A percentile compares a stretch with the other conserved stretches of the same genome.
Evolutionary conservation across 768 basidiomycete species (phyloP).

Genomic region (Fistulinella prunicolor): DNA sequence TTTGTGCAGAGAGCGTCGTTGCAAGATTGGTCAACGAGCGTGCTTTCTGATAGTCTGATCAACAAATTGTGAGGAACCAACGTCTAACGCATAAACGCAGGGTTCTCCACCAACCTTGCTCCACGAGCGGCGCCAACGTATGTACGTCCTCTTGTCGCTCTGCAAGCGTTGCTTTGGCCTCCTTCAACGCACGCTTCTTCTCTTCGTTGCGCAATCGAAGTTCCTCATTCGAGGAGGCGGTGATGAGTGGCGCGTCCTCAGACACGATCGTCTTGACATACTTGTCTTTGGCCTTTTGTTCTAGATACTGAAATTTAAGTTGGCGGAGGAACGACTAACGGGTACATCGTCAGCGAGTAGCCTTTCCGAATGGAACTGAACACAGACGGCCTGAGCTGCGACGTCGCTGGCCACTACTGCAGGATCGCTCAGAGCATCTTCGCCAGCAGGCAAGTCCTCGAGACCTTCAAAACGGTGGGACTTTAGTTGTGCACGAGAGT

Average conservation of each 20-base stretch:
- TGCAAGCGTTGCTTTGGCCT: constrained; percentile 57
- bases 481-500: constrained; percentile 21
- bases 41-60: constrained; percentile 57
- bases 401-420: constrained; percentile 57
- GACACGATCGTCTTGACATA: constrained; percentile 86
- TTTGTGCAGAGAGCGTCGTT: constrained; percentile 63
- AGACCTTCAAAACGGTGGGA: constrained; percentile 29
- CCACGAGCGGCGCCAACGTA: constrained; percentile 63
- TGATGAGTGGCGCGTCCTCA: constrained; percentile 79
- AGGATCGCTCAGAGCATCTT: constrained; percentile 46
- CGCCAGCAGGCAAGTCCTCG: constrained; percentile 24
- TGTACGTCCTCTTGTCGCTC: constrained; percentile 63
- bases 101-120: constrained; percentile 51
- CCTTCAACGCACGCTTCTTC: constrained; percentile 69
- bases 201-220: constrained; percentile 57
- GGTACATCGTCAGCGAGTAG: constrained; percentile 3
- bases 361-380: not conserved
- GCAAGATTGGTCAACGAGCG: constrained; percentile 53
- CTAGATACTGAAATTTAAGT: constrained; percentile 85
- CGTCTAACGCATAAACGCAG: too few species aligned
- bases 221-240: constrained; percentile 74
- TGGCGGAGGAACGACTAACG: constrained; percentile 69
- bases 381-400: constrained; percentile 56
- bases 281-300: constrained; percentile 88
- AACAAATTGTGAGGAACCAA: not conserved